phyloP scores from a whole-genome alignment of 768 basidiomycete genomes.

The Rhizopogon rudus region DNA sequence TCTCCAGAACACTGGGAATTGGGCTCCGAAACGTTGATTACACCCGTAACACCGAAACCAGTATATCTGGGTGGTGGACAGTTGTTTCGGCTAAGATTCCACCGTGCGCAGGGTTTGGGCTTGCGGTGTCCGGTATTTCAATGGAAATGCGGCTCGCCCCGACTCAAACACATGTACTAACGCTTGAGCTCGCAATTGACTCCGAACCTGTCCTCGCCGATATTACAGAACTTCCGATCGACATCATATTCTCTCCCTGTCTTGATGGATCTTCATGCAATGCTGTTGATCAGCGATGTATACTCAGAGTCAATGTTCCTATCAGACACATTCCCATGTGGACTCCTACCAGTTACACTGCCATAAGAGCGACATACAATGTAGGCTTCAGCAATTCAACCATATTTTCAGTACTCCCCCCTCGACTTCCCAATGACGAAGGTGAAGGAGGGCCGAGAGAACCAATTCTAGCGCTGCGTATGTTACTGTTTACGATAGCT shows the following conservation, averaged over 20 bases:
- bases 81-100: conserved; percentile 23
- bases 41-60: background rate
- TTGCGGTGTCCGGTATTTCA: conserved; percentile 15
- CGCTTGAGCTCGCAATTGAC: conserved; percentile 41
- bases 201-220: conserved; percentile 25
- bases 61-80: conserved; percentile 49
- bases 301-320: conserved; percentile 35
- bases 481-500: conserved; percentile 15
- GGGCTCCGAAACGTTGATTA: conserved; percentile 45
- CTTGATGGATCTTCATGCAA: background rate
- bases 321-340: conserved; percentile 42
- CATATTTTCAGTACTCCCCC: conserved; percentile 54
- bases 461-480: conserved; percentile 64
- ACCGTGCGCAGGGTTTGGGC: background rate
- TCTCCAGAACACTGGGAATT: conserved; percentile 67
- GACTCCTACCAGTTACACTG: conserved; percentile 27
- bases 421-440: conserved; percentile 29
- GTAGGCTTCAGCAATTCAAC: conserved; percentile 51
- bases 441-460: conserved; percentile 24
- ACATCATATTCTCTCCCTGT: conserved; percentile 22
- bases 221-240: conserved; percentile 35
- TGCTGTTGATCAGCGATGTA: conserved; percentile 1
- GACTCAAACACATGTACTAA: conserved; percentile 54
- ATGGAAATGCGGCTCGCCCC: conserved; percentile 42
- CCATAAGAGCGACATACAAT: conserved; percentile 57